A percentile compares a stretch with the other conserved stretches of the same genome.
These are phyloP conservation scores for Mucor circinelloides DNA, from an alignment of 371 early-diverging fungal species.

Conservation along the genomic window DNA sequence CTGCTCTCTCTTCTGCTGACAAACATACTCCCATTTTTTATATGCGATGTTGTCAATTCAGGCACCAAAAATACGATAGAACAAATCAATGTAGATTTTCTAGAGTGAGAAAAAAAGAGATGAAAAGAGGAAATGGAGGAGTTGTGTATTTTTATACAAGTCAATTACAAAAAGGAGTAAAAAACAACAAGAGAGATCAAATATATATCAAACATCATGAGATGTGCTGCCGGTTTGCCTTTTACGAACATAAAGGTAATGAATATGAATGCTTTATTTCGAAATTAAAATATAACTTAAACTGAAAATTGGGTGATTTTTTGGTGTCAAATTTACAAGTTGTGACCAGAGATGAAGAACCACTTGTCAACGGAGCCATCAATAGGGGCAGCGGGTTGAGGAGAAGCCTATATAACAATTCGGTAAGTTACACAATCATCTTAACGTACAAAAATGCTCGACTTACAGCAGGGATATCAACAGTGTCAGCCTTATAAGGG, in stretches of 20 bases:
- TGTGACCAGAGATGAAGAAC: constrained; percentile 92
- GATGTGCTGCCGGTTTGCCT: neutral
- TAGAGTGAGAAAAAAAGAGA: neutral
- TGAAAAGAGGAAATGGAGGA: constrained; percentile 11
- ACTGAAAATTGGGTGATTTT: neutral
- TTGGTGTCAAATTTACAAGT: constrained; percentile 54
- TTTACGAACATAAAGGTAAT: neutral
- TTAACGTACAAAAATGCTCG: neutral
- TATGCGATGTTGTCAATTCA: neutral
- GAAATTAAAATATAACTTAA: constrained; percentile 2
- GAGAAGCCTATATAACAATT: constrained; percentile 26
- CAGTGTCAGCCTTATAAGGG: constrained; percentile 67
- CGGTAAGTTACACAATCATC: neutral
- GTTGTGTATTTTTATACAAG: neutral
- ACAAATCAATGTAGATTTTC: neutral
- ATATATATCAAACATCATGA: neutral
- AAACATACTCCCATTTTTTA: constrained; percentile 63
- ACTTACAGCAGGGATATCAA: constrained; percentile 72
- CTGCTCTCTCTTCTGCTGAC: constrained; percentile 60
- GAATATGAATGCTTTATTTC: constrained; percentile 3
- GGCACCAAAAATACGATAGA: neutral
- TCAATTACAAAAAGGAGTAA: neutral
- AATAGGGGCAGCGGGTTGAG: constrained; percentile 59
- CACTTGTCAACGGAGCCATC: constrained; percentile 92
- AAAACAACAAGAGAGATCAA: neutral